Conservation (phyloP, 2,329 filamentous ascomycete genomes). For the Dactylellina leptospora region DNA sequence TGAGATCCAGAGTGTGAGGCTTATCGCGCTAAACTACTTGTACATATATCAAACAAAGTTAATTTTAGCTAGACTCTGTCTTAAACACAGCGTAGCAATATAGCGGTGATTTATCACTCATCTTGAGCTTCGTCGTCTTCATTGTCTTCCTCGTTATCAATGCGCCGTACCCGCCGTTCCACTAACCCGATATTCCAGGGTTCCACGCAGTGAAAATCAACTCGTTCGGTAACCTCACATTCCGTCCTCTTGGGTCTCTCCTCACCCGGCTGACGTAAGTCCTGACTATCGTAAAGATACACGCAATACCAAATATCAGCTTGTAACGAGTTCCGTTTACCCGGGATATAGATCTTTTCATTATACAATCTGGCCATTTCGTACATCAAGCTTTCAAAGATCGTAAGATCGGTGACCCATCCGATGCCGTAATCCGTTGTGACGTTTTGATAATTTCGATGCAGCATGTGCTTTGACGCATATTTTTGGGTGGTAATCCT, state of each 20-base stretch:
- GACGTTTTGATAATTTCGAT: slow-evolving; percentile 14
- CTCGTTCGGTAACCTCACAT: slow-evolving; percentile 11
- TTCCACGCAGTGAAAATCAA: slow-evolving; percentile 26
- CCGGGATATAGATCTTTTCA: slow-evolving; percentile 19
- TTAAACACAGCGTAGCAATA: too few species aligned
- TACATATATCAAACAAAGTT: too few species aligned
- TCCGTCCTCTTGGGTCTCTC: slow-evolving; percentile 13
- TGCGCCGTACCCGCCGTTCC: not conserved
- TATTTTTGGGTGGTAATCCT: slow-evolving; percentile 29
- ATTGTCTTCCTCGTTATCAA: too few species aligned
- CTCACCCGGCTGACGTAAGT: not conserved
- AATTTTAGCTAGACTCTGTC: too few species aligned
- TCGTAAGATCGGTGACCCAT: slow-evolving; percentile 15
- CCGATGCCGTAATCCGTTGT: slow-evolving; percentile 9
- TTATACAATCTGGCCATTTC: slow-evolving; percentile 24
- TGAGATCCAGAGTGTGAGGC: too few species aligned
- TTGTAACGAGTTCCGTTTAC: slow-evolving; percentile 20
- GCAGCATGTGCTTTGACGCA: slow-evolving; percentile 25
- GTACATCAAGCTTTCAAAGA: slow-evolving; percentile 22
- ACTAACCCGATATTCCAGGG: slow-evolving; percentile 20
- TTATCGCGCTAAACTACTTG: too few species aligned
- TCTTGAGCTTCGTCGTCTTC: too few species aligned
- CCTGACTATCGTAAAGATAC: slow-evolving; percentile 7
- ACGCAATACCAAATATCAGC: slow-evolving; percentile 30
- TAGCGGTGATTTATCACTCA: too few species aligned